Base-by-base conservation (phyloP, 768 basidiomycete species). In the Tricholomella constricta region DNA sequence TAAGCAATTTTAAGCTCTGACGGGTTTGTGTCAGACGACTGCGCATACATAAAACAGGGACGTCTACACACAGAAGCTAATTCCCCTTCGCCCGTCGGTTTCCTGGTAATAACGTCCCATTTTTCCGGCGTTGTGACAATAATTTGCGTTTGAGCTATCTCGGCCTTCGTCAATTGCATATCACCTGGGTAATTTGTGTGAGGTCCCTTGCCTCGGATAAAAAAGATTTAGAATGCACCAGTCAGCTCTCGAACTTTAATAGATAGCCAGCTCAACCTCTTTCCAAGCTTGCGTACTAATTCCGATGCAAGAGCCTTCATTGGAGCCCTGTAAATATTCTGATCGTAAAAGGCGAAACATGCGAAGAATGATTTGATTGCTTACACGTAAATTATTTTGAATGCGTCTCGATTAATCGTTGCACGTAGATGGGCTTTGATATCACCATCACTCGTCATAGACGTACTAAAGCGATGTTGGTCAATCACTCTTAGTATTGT, bases 91-190 rank as follows among this genome's bases (percentile, higher is more conserved):
- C 95, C 94, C 1, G 90, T 94, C 1, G 96, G 94, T 67, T 97
- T 98, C 56, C 97, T 77, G 8, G 97, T 99, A 2, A 99, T 97
- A 0, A 99, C 97, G 60, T 98, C 97, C 97, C 97, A 99, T 69
- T 99, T 99, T 68, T 99, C 97, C 0, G 97, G 97, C 1, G 97
- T 99, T 2, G 97, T 99, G 6, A 99, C 94, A 53, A 99, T 98
- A 40, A 99, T 88, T 65, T 98, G 96, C 9, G 97, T 98, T 69
- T 89, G 85, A 1, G 89, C 88, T 54, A 99, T 94, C 72, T 98
- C 96, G 32, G 85, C 80, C 68, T 90, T 89, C 14, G 97, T 93
- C 67, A 99, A 72, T 68, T 98, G 97, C 95, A 98, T 98, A 64
- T 99, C 97, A 70, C 96, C 80, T 81, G 27, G n/a, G 34, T 32